Conservation (phyloP, 148 eudicot genomes). For the Rhododendron williamsianum region DNA sequence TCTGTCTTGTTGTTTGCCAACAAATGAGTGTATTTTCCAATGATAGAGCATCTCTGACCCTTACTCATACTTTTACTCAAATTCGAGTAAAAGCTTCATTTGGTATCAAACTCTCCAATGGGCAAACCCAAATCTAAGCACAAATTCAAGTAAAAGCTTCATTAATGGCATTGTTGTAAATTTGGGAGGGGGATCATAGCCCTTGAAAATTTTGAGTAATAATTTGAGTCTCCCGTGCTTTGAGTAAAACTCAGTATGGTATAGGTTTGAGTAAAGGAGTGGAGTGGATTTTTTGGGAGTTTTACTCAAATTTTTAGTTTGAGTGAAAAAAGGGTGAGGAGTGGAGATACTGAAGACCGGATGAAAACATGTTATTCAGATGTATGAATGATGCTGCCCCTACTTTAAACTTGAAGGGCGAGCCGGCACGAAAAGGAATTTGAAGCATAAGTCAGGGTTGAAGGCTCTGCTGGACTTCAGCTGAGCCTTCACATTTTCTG, state of each 20-base stretch:
- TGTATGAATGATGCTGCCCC: background rate
- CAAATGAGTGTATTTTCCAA: background rate
- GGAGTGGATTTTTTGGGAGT: background rate
- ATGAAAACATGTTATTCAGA: background rate
- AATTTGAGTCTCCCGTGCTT: background rate
- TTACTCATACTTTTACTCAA: no score
- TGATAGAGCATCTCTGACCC: background rate
- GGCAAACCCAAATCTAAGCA: no score
- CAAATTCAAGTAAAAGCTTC: background rate
- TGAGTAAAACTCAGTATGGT: background rate
- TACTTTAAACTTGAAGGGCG: background rate
- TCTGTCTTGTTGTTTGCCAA: background rate
- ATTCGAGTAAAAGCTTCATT: no score
- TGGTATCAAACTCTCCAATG: no score
- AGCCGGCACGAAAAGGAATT: background rate
- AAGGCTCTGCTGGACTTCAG: background rate
- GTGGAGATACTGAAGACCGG: background rate
- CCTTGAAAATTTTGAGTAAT: background rate
- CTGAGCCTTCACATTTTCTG: background rate
- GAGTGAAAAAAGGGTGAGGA: background rate
- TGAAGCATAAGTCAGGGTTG: background rate
- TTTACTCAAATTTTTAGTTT: no score
- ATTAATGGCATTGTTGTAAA: background rate
- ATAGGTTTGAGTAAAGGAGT: background rate
- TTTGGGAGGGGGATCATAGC: background rate